Conservation (phyloP, 352 stramenopile genomes). For the Aphanomyces astaci region DNA sequence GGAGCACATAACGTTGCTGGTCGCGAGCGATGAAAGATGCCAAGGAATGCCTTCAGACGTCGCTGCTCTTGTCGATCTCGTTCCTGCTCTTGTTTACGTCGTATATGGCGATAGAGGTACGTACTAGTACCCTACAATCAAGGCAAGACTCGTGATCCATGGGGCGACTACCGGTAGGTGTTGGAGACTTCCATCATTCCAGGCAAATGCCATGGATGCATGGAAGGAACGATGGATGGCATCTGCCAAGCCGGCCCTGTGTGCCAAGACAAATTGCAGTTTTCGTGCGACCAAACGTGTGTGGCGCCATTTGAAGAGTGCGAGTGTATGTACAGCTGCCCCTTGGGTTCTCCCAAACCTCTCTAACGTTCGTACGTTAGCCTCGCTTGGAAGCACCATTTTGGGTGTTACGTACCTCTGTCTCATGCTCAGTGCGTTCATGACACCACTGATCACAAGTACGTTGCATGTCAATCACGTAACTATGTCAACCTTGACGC, state of each 20-base stretch:
- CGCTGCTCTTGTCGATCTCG: not conserved
- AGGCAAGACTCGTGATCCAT: no score
- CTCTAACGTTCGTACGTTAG: not conserved
- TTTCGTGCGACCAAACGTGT: conserved; percentile 10
- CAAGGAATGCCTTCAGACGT: not conserved
- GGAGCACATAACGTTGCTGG: no score
- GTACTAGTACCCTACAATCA: no score
- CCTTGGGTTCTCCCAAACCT: not conserved
- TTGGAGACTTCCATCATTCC: conserved; percentile 8
- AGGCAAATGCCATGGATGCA: not conserved
- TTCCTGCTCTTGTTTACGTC: conserved; percentile 10
- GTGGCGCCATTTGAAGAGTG: conserved; percentile 11
- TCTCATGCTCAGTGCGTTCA: conserved; percentile 12
- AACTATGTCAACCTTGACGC: no score
- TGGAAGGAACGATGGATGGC: not conserved
- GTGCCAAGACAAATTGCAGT: not conserved
- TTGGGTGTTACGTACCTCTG: conserved; percentile 14
- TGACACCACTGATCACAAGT: not conserved
- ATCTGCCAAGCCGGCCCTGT: conserved; percentile 12
- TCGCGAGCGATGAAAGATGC: conserved; percentile 12
- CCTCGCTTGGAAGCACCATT: conserved; percentile 4
- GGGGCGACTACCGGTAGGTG: not conserved
- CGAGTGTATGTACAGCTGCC: not conserved
- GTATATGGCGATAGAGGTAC: conserved; percentile 12
- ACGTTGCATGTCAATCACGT: not conserved